Evolutionary conservation across 345 rosid species (phyloP).

Genomic region (Ceriops tagal): DNA sequence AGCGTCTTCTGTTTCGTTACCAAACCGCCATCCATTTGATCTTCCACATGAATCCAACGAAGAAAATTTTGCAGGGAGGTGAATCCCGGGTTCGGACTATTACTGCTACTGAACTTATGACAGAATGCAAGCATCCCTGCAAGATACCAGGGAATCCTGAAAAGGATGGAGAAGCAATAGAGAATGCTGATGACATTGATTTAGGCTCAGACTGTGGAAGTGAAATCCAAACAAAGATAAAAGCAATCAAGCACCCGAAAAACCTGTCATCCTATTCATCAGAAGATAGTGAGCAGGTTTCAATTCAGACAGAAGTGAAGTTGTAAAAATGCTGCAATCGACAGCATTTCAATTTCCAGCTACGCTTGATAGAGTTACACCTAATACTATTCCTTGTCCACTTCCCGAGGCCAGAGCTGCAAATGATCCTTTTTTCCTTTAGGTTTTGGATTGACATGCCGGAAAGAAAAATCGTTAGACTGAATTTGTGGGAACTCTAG

Average conservation of each 20-base stretch:
- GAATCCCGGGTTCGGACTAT: constrained; percentile 8
- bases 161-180: constrained; percentile 6
- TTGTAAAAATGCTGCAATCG: constrained; percentile 22
- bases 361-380: constrained; percentile 3
- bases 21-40: constrained; percentile 69
- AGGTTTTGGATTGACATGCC: constrained; percentile 53
- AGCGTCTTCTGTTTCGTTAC: constrained; percentile 73
- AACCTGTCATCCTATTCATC: constrained; percentile 14
- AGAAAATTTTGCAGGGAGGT: constrained; percentile 45
- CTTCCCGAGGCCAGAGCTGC: constrained; percentile 36
- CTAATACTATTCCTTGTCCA: constrained; percentile 27
- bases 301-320: constrained; percentile 1
- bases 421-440: constrained; percentile 59
- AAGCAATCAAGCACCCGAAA: too few relatives aligned
- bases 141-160: constrained; percentile 1
- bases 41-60: constrained; percentile 74
- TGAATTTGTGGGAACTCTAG: constrained; percentile 1
- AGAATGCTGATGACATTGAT: constrained; percentile 16
- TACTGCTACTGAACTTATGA: constrained; percentile 28
- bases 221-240: constrained; percentile 22
- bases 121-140: constrained; percentile 16
- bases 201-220: constrained; percentile 17
- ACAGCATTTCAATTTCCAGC: constrained; percentile 23
- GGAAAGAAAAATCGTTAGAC: constrained; percentile 4
- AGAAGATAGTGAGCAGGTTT: constrained; percentile 24